Conservation (phyloP, 352 stramenopile species). For the Globisporangium camurandrum region DNA sequence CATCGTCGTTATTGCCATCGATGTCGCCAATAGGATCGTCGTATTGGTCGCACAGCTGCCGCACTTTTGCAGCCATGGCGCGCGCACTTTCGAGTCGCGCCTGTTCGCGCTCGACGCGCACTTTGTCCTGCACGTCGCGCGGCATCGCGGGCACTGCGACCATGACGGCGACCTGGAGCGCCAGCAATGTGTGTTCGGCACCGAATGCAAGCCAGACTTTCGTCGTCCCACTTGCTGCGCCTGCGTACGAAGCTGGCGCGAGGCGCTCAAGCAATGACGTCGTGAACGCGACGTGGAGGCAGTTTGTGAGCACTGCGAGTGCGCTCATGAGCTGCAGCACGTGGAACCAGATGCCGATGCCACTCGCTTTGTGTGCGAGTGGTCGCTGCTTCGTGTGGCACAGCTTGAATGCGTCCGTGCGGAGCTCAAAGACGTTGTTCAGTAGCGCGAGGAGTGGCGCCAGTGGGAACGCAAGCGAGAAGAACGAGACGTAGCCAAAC, state of each 20-base stretch:
- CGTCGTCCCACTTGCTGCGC: slow-evolving; percentile 16
- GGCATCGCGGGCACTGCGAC: slow-evolving; percentile 52
- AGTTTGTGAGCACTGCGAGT: slow-evolving; percentile 94
- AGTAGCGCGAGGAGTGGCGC: slow-evolving; percentile 89
- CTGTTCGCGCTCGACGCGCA: slow-evolving; percentile 46
- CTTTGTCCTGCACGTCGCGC: slow-evolving; percentile 33
- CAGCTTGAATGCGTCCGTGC: slow-evolving; percentile 93
- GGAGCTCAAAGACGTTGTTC: slow-evolving; percentile 92
- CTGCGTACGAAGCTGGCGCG: background rate
- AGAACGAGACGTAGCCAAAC: slow-evolving; percentile 95
- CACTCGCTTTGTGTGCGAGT: slow-evolving; percentile 89
- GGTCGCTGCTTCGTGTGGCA: slow-evolving; percentile 88
- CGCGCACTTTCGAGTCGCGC: slow-evolving; percentile 67
- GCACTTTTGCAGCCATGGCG: slow-evolving; percentile 37
- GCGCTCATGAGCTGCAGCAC: slow-evolving; percentile 94
- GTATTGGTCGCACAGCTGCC: background rate
- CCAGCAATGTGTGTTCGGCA: slow-evolving; percentile 59
- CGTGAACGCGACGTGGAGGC: slow-evolving; percentile 88
- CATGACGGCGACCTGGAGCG: slow-evolving; percentile 61
- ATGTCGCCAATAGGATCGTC: too few species aligned
- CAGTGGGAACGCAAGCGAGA: slow-evolving; percentile 93
- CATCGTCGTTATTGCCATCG: background rate
- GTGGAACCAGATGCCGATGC: slow-evolving; percentile 82
- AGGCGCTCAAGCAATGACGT: slow-evolving; percentile 60
- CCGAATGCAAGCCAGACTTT: slow-evolving; percentile 82